A percentile compares a stretch with the other conserved stretches of the same genome.
These are phyloP conservation scores for Scenedesmus sp. DNA, from an alignment of 163 green algal genomes.

Conservation along the genomic window DNA sequence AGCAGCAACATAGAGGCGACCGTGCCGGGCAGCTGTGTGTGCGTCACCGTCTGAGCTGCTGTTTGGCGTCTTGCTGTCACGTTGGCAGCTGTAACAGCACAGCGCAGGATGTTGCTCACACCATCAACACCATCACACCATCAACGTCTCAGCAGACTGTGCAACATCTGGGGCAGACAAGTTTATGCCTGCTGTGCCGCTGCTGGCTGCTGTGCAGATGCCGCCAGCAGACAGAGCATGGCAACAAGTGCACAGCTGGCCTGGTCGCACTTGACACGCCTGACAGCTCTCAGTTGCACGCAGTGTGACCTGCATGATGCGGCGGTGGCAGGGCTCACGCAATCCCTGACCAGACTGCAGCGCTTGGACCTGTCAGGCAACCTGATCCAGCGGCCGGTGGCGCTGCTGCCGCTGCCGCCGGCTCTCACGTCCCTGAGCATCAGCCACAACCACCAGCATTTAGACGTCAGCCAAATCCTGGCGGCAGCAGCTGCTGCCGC, in stretches of 20 bases:
- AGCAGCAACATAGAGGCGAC: no score
- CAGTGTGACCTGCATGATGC: not conserved
- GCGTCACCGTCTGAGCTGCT: not conserved
- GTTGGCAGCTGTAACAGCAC: not conserved
- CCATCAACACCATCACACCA: no score
- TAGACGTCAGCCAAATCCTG: conserved; percentile 10
- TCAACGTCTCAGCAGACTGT: no score
- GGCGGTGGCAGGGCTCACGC: not conserved
- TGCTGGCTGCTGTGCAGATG: not conserved
- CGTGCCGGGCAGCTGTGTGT: not conserved
- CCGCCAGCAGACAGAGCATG: not conserved
- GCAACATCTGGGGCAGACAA: no score
- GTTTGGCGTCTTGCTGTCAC: not conserved
- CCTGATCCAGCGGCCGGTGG: not conserved
- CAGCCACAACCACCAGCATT: not conserved
- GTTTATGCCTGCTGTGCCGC: not conserved
- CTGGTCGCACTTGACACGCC: not conserved
- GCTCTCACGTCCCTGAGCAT: not conserved
- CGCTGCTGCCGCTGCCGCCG: not conserved
- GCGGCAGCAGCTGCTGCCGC: not conserved
- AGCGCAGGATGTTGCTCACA: not conserved
- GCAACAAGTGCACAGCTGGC: not conserved
- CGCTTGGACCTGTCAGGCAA: not conserved
- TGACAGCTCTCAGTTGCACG: not conserved
- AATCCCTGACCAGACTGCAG: not conserved